Evolutionary conservation across 73 alveolate species (phyloP).

Genomic region (Uronychia binucleata): DNA sequence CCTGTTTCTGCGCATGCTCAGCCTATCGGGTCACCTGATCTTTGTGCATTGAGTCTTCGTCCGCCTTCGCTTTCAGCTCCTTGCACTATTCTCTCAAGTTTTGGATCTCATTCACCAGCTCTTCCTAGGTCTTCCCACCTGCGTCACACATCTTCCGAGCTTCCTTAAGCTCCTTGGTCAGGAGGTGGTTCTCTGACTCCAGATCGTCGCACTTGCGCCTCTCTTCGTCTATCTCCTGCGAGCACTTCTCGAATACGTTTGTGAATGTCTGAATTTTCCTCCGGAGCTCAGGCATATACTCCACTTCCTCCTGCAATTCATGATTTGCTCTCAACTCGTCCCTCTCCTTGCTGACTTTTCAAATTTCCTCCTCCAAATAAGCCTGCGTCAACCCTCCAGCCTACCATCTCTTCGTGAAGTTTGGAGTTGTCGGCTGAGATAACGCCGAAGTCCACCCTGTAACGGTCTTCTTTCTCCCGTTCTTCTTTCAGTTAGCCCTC

Average conservation of each 20-base stretch:
- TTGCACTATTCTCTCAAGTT: no score
- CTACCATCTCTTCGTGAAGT: no score
- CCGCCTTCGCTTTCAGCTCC: no score
- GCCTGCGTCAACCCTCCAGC: no score
- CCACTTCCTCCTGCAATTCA: background rate
- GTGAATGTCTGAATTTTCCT: background rate
- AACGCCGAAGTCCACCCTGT: no score
- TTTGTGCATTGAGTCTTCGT: no score
- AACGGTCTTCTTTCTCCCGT: no score
- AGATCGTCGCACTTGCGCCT: background rate
- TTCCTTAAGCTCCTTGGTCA: background rate
- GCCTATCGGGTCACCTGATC: no score
- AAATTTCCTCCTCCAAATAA: background rate
- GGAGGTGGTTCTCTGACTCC: background rate
- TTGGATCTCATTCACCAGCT: background rate
- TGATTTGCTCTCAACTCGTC: background rate
- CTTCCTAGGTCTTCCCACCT: background rate
- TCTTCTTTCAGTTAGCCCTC: no score
- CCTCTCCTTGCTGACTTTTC: background rate
- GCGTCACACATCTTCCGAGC: background rate
- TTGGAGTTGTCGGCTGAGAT: no score
- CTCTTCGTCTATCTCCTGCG: background rate
- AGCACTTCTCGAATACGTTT: background rate
- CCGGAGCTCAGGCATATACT: background rate
- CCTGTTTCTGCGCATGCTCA: no score